These are phyloP conservation scores for Rubia tinctorum DNA, from an alignment of 305 asterid species.

Conservation along the genomic window DNA sequence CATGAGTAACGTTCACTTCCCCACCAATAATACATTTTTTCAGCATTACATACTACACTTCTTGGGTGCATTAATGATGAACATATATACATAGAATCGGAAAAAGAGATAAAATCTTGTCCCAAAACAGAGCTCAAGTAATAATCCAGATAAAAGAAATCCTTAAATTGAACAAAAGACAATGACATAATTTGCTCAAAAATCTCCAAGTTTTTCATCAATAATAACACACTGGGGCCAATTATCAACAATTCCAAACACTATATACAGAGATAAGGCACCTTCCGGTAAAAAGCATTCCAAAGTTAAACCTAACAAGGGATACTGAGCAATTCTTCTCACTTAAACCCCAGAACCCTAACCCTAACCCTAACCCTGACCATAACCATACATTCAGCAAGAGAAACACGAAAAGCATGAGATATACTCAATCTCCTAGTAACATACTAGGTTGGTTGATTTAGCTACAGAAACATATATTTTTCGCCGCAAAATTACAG, in stretches of 20 bases:
- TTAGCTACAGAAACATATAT: background rate
- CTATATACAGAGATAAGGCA: background rate
- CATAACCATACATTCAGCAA: background rate
- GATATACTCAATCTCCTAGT: background rate
- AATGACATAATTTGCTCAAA: background rate
- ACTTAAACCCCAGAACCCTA: constrained; percentile 1
- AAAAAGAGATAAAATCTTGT: background rate
- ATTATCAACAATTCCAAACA: background rate
- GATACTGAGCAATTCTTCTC: background rate
- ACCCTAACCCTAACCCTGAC: background rate
- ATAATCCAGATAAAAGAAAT: background rate
- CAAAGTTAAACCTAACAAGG: background rate
- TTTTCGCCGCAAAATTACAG: background rate
- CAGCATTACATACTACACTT: background rate
- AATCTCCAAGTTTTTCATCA: background rate
- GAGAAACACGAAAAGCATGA: background rate
- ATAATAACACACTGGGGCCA: background rate
- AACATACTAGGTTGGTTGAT: background rate
- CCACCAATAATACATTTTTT: background rate
- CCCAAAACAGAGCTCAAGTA: background rate
- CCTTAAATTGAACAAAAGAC: background rate
- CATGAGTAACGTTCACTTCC: background rate
- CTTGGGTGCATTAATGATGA: background rate
- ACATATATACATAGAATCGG: background rate
- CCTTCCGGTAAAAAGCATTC: background rate